phyloP scores from a whole-genome alignment of 345 rosid species.

The Pistacia vera region DNA sequence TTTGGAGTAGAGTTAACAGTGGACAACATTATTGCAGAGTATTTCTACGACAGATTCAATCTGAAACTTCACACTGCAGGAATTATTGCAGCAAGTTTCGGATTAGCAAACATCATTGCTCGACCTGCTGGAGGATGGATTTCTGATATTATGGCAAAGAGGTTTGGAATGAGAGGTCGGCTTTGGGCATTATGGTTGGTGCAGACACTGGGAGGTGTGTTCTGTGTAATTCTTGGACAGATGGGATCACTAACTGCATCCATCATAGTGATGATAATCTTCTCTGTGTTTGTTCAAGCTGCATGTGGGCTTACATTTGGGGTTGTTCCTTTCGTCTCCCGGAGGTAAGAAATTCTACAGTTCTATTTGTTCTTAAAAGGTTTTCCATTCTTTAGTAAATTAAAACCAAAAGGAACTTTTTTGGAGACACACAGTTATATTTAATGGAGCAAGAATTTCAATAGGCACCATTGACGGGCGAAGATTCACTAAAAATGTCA shows the following conservation, averaged over 20 bases:
- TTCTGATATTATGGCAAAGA: slow-evolving; percentile 62
- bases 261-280: slow-evolving; percentile 63
- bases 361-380: not conserved
- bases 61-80: slow-evolving; percentile 85
- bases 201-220: slow-evolving; percentile 74
- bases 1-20: slow-evolving; percentile 84
- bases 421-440: no score
- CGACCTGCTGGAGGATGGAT: slow-evolving; percentile 79
- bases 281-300: slow-evolving; percentile 85
- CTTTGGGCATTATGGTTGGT: slow-evolving; percentile 80
- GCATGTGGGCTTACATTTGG: slow-evolving; percentile 91
- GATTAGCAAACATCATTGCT: slow-evolving; percentile 75
- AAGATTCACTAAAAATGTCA: not conserved
- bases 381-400: not conserved
- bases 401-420: no score
- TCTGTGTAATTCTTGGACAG: slow-evolving; percentile 60
- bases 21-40: slow-evolving; percentile 86
- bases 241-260: slow-evolving; percentile 52
- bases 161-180: slow-evolving; percentile 91
- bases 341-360: slow-evolving; percentile 44
- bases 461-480: not conserved
- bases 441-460: not conserved
- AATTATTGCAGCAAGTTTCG: slow-evolving; percentile 83
- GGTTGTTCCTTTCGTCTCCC: slow-evolving; percentile 85
- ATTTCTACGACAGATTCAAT: slow-evolving; percentile 80